These are phyloP conservation scores for Teratosphaeria pseudoeucalypti DNA, from an alignment of 2,329 filamentous ascomycete species.

Conservation along the genomic window DNA sequence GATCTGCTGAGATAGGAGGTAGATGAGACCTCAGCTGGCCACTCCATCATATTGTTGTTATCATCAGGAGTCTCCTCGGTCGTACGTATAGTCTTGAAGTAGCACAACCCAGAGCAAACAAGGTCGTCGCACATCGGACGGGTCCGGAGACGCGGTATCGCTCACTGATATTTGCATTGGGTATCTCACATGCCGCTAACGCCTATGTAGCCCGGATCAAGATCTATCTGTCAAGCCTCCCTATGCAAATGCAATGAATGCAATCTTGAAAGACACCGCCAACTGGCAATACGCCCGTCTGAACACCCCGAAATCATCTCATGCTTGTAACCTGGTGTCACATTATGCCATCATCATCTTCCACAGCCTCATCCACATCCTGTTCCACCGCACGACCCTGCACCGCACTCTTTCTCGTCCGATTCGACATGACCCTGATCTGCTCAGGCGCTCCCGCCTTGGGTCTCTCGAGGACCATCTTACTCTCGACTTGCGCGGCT, in stretches of 20 bases:
- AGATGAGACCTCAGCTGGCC: too few species aligned
- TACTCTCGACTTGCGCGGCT: conserved; percentile 16
- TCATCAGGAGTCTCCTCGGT: neutral
- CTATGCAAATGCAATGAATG: neutral
- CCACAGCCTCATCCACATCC: neutral
- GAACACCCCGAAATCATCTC: neutral
- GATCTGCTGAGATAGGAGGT: too few species aligned
- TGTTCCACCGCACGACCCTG: neutral
- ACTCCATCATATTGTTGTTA: too few species aligned
- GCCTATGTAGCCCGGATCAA: neutral
- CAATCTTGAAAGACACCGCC: neutral
- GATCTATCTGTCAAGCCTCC: neutral
- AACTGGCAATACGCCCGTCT: neutral
- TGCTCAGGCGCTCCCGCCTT: neutral
- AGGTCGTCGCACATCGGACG: neutral
- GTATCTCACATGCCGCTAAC: neutral
- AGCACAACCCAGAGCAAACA: neutral
- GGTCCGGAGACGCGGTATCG: neutral
- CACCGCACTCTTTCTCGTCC: neutral
- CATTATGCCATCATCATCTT: neutral
- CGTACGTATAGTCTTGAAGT: neutral
- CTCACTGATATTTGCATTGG: neutral
- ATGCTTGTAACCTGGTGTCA: neutral
- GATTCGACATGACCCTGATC: conserved; percentile 1
- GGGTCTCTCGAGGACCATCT: conserved; percentile 5